Conservation (phyloP, 1,139 yeast genomes). For the Debaryomycetaceae sp. region DNA sequence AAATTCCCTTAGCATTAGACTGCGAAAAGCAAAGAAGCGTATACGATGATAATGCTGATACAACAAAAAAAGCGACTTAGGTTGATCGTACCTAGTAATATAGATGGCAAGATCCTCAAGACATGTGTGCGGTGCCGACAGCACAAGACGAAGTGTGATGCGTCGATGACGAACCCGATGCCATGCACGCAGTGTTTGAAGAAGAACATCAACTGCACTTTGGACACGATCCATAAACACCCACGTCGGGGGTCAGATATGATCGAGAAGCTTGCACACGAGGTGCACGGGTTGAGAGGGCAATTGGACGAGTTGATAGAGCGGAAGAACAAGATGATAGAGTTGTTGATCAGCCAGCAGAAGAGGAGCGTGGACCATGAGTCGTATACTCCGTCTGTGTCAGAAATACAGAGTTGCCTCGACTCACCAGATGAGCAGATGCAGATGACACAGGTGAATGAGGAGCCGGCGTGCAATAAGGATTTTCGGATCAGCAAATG, state of each 20-base stretch:
- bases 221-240: constrained; percentile 37
- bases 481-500: constrained; percentile 17
- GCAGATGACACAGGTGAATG: not conserved
- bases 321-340: constrained; percentile 23
- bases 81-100: constrained; percentile 17
- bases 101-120: constrained; percentile 36
- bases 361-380: constrained; percentile 2
- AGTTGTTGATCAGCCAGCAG: constrained; percentile 2
- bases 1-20: not conserved
- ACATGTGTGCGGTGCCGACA: constrained; percentile 63
- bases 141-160: constrained; percentile 66
- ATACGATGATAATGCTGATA: constrained; percentile 18
- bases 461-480: constrained; percentile 2
- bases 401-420: constrained; percentile 29
- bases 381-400: constrained; percentile 20
- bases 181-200: constrained; percentile 59
- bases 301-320: constrained; percentile 25
- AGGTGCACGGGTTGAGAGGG: constrained; percentile 24
- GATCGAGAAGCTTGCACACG: constrained; percentile 29
- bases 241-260: constrained; percentile 29
- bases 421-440: constrained; percentile 14
- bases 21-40: not conserved
- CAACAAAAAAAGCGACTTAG: constrained; percentile 20
- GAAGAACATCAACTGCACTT: constrained; percentile 48
- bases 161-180: constrained; percentile 44